phyloP scores from a whole-genome alignment of 306 rosid genomes.

The Begonia peltatifolia region DNA sequence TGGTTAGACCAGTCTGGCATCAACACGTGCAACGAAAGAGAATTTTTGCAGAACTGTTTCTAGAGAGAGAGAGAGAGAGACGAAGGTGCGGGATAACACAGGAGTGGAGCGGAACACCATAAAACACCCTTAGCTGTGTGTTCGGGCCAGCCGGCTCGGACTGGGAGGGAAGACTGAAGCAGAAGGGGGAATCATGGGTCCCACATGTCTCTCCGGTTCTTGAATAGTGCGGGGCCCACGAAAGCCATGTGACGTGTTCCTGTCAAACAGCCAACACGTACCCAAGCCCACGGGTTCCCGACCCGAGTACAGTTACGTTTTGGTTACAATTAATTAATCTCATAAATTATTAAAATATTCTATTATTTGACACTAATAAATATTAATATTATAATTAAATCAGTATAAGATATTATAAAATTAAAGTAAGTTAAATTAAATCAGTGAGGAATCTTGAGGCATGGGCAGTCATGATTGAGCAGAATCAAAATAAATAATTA shows the following conservation, averaged over 20 bases:
- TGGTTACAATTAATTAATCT: constrained; percentile 8
- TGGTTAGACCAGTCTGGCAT: neutral
- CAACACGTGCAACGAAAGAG: constrained; percentile 10
- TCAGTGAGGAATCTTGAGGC: too few species aligned
- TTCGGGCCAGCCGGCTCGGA: constrained; percentile 3
- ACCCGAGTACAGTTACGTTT: constrained; percentile 8
- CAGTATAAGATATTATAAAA: too few species aligned
- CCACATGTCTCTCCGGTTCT: constrained; percentile 12
- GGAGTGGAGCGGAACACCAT: too few species aligned
- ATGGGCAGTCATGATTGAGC: too few species aligned
- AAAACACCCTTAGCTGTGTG: too few species aligned
- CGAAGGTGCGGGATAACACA: neutral
- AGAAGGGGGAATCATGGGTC: constrained; percentile 45
- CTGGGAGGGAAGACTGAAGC: constrained; percentile 84
- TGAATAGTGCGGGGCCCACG: constrained; percentile 13
- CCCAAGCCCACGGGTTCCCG: constrained; percentile 5
- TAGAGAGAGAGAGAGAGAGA: too few species aligned
- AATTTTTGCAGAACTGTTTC: neutral
- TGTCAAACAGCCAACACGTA: neutral
- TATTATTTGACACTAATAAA: too few species aligned
- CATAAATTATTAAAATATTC: too few species aligned
- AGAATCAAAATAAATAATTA: too few species aligned
- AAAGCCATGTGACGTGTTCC: constrained; percentile 23
- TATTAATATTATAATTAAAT: too few species aligned
- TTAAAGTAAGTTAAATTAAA: too few species aligned